Evolutionary conservation across 768 basidiomycete genomes (phyloP).

Genomic region (Hericium erinaceus): DNA sequence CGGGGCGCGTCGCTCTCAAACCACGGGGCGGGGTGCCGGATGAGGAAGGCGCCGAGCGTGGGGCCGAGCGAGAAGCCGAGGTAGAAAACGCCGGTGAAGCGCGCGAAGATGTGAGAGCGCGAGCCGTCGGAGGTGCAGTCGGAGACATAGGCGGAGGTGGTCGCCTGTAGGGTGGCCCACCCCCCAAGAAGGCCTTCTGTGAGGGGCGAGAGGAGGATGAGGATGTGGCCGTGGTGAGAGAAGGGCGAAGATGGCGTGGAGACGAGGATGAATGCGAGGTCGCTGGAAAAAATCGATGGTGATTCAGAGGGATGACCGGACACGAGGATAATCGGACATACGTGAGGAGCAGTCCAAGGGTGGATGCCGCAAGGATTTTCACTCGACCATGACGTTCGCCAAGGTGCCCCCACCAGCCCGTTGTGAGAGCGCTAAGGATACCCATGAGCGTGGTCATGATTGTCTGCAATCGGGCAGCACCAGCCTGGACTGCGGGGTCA

Average conservation of each 20-base stretch:
- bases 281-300: conserved; percentile 35
- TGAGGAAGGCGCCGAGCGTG: conserved; percentile 48
- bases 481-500: conserved; percentile 53
- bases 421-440: conserved; percentile 68
- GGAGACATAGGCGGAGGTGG: conserved; percentile 61
- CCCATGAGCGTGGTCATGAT: conserved; percentile 74
- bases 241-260: conserved; percentile 53
- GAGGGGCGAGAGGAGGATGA: conserved; percentile 70
- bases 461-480: conserved; percentile 67
- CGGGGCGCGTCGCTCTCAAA: conserved; percentile 18
- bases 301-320: conserved; percentile 2
- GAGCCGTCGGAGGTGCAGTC: conserved; percentile 79
- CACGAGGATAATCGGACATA: conserved; percentile 37
- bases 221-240: conserved; percentile 56
- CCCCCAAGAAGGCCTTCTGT: conserved; percentile 78
- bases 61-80: conserved; percentile 75
- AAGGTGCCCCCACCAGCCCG: conserved; percentile 80
- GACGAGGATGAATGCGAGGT: conserved; percentile 70
- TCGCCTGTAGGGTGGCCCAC: conserved; percentile 56
- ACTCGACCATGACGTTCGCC: conserved; percentile 74
- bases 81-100: conserved; percentile 69
- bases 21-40: conserved; percentile 25
- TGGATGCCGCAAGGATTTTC: conserved; percentile 55
- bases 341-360: conserved; percentile 68
- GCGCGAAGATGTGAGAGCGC: conserved; percentile 47